These are phyloP conservation scores for Ceratocystis lukuohia DNA, from an alignment of 2,329 filamentous ascomycete species.

Conservation along the genomic window DNA sequence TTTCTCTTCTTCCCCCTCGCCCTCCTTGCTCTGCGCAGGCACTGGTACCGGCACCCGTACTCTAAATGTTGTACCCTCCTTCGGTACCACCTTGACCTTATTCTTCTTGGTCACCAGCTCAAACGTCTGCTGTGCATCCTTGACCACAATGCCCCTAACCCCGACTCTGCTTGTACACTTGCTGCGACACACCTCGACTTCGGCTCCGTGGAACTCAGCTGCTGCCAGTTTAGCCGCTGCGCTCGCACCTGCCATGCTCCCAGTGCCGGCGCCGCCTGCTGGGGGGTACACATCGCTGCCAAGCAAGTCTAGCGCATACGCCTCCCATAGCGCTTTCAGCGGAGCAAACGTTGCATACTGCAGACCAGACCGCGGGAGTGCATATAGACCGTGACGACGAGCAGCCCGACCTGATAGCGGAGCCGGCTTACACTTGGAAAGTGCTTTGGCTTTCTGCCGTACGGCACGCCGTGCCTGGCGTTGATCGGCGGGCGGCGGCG, in stretches of 20 bases:
- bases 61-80: constrained; percentile 77
- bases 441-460: constrained; percentile 30
- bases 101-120: constrained; percentile 65
- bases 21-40: constrained; percentile 7
- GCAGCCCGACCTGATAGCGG: constrained; percentile 73
- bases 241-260: constrained; percentile 40
- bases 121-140: constrained; percentile 76
- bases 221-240: constrained; percentile 64
- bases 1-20: not conserved
- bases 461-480: constrained; percentile 43
- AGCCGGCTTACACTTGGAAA: constrained; percentile 32
- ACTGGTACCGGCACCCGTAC: constrained; percentile 49
- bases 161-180: constrained; percentile 71
- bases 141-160: constrained; percentile 70
- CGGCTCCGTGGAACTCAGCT: constrained; percentile 83
- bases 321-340: constrained; percentile 65
- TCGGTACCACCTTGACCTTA: constrained; percentile 66
- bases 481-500: constrained; percentile 46
- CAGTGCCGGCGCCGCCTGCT: constrained; percentile 42
- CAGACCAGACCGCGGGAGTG: constrained; percentile 32
- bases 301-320: constrained; percentile 73
- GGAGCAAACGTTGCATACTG: constrained; percentile 61
- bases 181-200: constrained; percentile 70
- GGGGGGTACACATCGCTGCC: constrained; percentile 33
- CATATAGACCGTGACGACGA: constrained; percentile 57